phyloP scores from a whole-genome alignment of 495 filamentous ascomycete species.

The Gamarada debralockiae region DNA sequence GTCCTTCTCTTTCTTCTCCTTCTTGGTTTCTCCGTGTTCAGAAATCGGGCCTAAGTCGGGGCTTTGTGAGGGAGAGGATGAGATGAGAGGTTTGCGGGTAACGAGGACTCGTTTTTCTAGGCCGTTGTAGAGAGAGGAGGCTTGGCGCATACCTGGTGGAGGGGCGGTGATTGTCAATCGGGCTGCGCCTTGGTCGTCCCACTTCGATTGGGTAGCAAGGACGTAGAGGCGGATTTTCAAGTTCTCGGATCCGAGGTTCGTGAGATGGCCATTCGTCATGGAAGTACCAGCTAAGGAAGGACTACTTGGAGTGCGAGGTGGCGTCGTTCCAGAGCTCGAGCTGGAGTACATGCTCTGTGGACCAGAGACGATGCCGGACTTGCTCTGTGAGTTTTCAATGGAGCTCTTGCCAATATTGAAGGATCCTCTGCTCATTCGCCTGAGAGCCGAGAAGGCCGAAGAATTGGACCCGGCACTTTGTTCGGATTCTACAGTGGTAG shows the following conservation, averaged over 20 bases:
- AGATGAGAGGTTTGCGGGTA: constrained; percentile 31
- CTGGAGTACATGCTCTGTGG: constrained; percentile 60
- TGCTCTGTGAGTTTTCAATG: constrained; percentile 40
- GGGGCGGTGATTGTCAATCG: constrained; percentile 76
- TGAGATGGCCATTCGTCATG: background rate
- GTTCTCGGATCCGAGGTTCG: constrained; percentile 57
- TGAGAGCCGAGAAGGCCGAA: constrained; percentile 65
- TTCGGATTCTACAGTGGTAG: constrained; percentile 9
- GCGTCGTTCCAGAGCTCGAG: constrained; percentile 45
- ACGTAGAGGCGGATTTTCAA: constrained; percentile 81
- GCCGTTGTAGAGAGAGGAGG: constrained; percentile 44
- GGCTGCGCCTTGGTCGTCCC: constrained; percentile 87
- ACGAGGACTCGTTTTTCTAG: constrained; percentile 83
- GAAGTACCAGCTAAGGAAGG: constrained; percentile 8
- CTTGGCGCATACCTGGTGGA: constrained; percentile 49
- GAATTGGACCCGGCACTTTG: constrained; percentile 35
- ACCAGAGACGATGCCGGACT: constrained; percentile 31
- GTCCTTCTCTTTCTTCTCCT: constrained; percentile 22
- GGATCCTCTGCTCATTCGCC: constrained; percentile 24
- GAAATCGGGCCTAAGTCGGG: background rate
- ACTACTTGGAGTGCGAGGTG: constrained; percentile 48
- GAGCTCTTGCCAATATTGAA: constrained; percentile 71
- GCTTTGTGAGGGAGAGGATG: background rate
- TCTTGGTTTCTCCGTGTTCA: background rate
- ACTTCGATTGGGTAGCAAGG: constrained; percentile 71